Evolutionary conservation across 768 basidiomycete species (phyloP).

Genomic region (Pisolithus albus): DNA sequence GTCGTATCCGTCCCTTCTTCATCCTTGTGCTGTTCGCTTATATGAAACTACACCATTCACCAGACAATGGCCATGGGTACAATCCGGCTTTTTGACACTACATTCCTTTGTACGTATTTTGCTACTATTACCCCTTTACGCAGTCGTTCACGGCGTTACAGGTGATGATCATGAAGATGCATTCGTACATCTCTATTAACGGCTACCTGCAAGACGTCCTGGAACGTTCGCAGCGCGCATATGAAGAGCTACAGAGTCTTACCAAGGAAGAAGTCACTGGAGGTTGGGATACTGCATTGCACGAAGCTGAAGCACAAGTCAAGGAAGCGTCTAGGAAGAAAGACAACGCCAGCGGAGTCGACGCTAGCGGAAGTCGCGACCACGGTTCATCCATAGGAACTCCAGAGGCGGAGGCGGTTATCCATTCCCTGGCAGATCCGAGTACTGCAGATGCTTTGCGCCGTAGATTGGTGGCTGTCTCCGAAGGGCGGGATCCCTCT

Average conservation of each 20-base stretch:
- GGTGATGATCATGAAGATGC: slow-evolving; percentile 93
- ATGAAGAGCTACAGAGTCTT: slow-evolving; percentile 40
- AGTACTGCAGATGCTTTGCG: slow-evolving; percentile 48
- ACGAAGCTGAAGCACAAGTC: slow-evolving; percentile 34
- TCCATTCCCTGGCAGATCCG: slow-evolving; percentile 45
- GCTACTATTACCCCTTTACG: not conserved
- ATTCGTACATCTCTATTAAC: slow-evolving; percentile 88
- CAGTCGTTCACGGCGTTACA: slow-evolving; percentile 14
- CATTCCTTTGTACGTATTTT: slow-evolving; percentile 62
- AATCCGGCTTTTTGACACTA: slow-evolving; percentile 82
- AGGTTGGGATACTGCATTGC: slow-evolving; percentile 60
- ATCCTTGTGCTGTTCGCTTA: not conserved
- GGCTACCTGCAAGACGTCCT: slow-evolving; percentile 64
- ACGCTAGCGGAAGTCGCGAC: slow-evolving; percentile 22
- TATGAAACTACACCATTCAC: not conserved
- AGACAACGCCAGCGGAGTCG: slow-evolving; percentile 13
- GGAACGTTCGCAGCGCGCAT: slow-evolving; percentile 38
- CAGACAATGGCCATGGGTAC: slow-evolving; percentile 97
- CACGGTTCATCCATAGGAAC: slow-evolving; percentile 30
- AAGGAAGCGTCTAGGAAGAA: slow-evolving; percentile 28
- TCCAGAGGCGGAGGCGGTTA: slow-evolving; percentile 42
- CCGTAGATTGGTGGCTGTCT: slow-evolving; percentile 45
- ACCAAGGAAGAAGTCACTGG: slow-evolving; percentile 41
- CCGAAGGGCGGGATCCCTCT: slow-evolving; percentile 1
- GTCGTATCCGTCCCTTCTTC: not conserved